Base-by-base conservation (phyloP, 164 flowering plant species). In the Stephania cephalantha region DNA sequence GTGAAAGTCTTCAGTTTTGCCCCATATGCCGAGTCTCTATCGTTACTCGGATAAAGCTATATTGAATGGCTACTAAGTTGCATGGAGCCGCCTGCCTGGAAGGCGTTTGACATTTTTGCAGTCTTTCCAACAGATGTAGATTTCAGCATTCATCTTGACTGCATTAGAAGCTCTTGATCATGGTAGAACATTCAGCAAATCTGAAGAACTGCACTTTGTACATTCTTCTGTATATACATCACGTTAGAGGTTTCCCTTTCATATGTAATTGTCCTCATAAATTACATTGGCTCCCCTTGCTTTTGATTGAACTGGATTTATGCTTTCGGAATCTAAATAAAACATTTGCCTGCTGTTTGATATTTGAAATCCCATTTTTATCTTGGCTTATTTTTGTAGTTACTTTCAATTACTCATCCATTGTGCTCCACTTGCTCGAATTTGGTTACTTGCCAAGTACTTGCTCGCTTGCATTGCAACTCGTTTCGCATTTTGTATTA, bases 11-110 rank as follows among this genome's bases (percentile, higher is more conserved):
- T 53, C 64, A 78, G 15, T 53, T 76, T 9, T 88, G 91, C 79
- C 90, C 90, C n/a, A 84, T 87, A 29, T 88, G 91, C 77, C 80
- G 91, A 58, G 77, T 81, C 66, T 17, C 79, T 31, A 85, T 88
- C 50, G 63, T 80, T 7, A 83, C 86, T 68, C 84, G 89, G 82
- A 88, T 88, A 83, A 86, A 78, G 82, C 88, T 88, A 64, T 88
- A 82, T 68, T 88, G 74, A 76, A 50, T 48, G 53, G 20, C 30
- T 35, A 7, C 55, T 35, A 7, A 25, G 7, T 35, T 53, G 48
- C 53, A n/a, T 7, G 25, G 45, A 63, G 53, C 69, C 22, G 1
- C 29, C 67, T 45, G 46, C 63, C 58, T 29, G n/a, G 65, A 46
- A 29, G 42, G 42, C 68, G 45, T 66, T 13, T 61, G 29, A 20